Evolutionary conservation across 2,329 filamentous ascomycete genomes (phyloP).

Genomic region (Endocalyx cinctus): DNA sequence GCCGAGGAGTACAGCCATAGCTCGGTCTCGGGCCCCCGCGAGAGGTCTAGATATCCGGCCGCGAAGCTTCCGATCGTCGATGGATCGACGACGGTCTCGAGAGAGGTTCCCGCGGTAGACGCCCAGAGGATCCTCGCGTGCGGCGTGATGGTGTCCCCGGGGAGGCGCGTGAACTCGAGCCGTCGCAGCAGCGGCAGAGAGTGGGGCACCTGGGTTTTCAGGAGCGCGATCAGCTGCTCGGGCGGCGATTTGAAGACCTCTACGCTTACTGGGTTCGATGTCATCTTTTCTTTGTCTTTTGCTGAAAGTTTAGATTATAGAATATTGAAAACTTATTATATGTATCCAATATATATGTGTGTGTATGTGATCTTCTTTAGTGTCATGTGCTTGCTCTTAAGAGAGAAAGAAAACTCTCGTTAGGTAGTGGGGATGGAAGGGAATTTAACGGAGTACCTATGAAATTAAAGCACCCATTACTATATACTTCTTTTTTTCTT

Average conservation of each 20-base stretch:
- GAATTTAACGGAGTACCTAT: no score
- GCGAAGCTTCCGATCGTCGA: constrained; percentile 36
- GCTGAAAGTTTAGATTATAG: neutral
- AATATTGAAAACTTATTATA: no score
- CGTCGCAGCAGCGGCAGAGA: constrained; percentile 59
- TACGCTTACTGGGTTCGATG: constrained; percentile 10
- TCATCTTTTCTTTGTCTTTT: neutral
- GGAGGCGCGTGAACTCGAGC: constrained; percentile 48
- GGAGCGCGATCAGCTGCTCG: constrained; percentile 37
- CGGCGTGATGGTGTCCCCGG: constrained; percentile 35
- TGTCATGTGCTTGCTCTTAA: no score
- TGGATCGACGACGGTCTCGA: no score
- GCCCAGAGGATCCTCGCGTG: constrained; percentile 39
- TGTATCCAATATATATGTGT: no score
- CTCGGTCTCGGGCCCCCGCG: constrained; percentile 58
- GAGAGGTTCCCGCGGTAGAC: constrained; percentile 13
- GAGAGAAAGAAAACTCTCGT: no score
- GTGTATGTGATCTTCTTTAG: no score
- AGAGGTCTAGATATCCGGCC: constrained; percentile 58
- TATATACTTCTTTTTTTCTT: no score
- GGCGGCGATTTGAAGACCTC: constrained; percentile 27
- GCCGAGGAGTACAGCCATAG: constrained; percentile 57
- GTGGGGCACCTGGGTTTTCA: constrained; percentile 49
- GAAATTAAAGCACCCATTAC: no score
- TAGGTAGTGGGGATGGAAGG: no score